Base-by-base conservation (phyloP, 768 basidiomycete species). In the Naganishia vaughanmartiniae region DNA sequence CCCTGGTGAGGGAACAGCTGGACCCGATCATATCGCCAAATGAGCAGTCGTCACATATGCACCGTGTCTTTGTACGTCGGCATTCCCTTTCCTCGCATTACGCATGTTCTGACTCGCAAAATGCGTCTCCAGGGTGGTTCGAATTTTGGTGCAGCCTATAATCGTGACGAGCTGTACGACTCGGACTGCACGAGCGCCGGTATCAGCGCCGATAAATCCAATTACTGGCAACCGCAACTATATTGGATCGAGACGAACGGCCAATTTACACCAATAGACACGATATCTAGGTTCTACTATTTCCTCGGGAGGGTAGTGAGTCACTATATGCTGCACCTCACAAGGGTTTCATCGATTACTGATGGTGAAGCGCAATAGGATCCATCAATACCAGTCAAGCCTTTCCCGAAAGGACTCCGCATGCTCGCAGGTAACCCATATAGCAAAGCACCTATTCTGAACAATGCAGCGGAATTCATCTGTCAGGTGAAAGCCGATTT, bases 21-120 rank as follows among this genome's bases (percentile, higher is more conserved):
- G 79, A 80, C 65, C 78, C 79, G 5, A 73, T 80, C 58, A 74
- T 80, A 55, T 73, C 65, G 30, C 77, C 77, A 28, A 79, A 79
- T 54, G 54, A 54, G 10, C 69, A 73, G 21, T 46, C 70, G 26
- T 54, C 72, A 12, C 79, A 80, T 65, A 78, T 79, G 79, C 79
- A 80, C 74, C 70, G 75, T 65, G 71, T 80, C 67, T 65, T 79
- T 53, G 65, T 74, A 17, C 26, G 67, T 58, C n/a, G 34, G 10
- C 31, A 21, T 33, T 7, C 65, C 21, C 31, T 26, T 34, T 15
- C 6, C n/a, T 24, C 42, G 4, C 26, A 14, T 30, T 19, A 48
- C 24, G 4, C 30, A 42, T n/a, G 24, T 0, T 26, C 34, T 54
- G 28, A 51, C 46, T 24, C 36, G 17, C 21, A 34, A 48, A 36